phyloP scores from a whole-genome alignment of 768 basidiomycete species.

The Suillus brevipes region DNA sequence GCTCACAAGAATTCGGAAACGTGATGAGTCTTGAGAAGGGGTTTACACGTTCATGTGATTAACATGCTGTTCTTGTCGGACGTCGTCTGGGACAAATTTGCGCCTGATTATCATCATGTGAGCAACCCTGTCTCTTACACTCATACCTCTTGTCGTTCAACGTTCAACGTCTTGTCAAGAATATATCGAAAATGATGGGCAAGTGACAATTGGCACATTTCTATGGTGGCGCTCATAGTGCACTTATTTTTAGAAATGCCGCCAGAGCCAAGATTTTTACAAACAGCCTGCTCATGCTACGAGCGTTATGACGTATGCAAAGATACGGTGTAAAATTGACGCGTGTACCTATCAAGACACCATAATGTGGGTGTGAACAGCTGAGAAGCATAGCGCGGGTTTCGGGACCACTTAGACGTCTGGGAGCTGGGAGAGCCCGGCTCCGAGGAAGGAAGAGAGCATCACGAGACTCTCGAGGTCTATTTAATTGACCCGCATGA shows the following conservation, averaged over 20 bases:
- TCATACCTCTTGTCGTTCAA: not conserved
- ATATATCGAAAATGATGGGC: not conserved
- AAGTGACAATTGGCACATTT: not conserved
- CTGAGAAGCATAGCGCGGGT: not conserved
- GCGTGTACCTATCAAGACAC: not conserved
- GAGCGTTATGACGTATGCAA: not conserved
- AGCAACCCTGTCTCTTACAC: not conserved
- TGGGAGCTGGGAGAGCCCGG: not conserved
- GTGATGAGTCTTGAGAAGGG: not conserved
- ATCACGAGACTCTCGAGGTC: not conserved
- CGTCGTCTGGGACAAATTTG: not conserved
- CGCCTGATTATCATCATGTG: not conserved
- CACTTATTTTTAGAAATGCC: not conserved
- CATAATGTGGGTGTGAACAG: not conserved
- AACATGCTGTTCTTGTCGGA: not conserved
- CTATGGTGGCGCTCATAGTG: not conserved
- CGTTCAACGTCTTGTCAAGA: not conserved
- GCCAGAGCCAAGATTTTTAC: not conserved
- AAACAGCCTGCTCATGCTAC: not conserved
- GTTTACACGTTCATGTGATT: not conserved
- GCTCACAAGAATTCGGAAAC: not conserved
- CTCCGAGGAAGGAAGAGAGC: not conserved
- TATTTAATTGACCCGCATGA: not conserved
- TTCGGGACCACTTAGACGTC: not conserved
- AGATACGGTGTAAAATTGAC: not conserved